Percentiles rank a stretch among this genome's conserved stretches.
phyloP scores from a whole-genome alignment of 768 basidiomycete genomes.

The Leccinum variicolor region DNA sequence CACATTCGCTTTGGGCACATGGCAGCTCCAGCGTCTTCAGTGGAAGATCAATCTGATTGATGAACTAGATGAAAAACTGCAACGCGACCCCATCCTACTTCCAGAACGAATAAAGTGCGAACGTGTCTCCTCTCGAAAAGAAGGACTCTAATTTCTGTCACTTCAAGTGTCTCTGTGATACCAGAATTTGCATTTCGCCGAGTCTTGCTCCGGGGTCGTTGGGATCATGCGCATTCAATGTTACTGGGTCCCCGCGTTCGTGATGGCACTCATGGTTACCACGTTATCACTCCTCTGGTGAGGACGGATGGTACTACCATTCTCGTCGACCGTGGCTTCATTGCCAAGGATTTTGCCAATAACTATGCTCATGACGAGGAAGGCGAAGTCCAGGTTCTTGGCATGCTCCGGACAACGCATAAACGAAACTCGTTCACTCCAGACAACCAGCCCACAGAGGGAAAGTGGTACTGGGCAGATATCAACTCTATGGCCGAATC shows the following conservation, averaged over 20 bases:
- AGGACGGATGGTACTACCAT: conserved; percentile 38
- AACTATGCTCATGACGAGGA: conserved; percentile 36
- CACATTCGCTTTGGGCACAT: conserved; percentile 85
- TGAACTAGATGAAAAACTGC: conserved; percentile 87
- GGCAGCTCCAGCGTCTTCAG: conserved; percentile 63
- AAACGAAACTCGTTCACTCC: conserved; percentile 79
- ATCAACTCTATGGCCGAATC: conserved; percentile 76
- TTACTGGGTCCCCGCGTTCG: conserved; percentile 82
- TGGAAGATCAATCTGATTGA: conserved; percentile 50
- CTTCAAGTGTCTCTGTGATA: conserved; percentile 60
- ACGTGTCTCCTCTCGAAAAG: conserved; percentile 13
- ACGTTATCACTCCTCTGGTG: conserved; percentile 83
- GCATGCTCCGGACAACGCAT: conserved; percentile 83
- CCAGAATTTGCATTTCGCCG: conserved; percentile 90
- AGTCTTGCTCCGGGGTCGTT: conserved; percentile 72
- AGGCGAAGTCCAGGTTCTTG: conserved; percentile 70
- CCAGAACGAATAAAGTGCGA: conserved; percentile 86
- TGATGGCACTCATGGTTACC: conserved; percentile 84
- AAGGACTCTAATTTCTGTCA: conserved; percentile 17
- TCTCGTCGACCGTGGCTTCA: conserved; percentile 60
- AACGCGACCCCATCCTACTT: conserved; percentile 70
- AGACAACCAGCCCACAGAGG: conserved; percentile 74
- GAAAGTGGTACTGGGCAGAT: conserved; percentile 87
- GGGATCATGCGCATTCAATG: conserved; percentile 78
- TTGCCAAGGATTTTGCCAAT: conserved; percentile 55